These are phyloP conservation scores for Vaccinium vitisidaea DNA, from an alignment of 148 eudicot genomes.

Conservation along the genomic window DNA sequence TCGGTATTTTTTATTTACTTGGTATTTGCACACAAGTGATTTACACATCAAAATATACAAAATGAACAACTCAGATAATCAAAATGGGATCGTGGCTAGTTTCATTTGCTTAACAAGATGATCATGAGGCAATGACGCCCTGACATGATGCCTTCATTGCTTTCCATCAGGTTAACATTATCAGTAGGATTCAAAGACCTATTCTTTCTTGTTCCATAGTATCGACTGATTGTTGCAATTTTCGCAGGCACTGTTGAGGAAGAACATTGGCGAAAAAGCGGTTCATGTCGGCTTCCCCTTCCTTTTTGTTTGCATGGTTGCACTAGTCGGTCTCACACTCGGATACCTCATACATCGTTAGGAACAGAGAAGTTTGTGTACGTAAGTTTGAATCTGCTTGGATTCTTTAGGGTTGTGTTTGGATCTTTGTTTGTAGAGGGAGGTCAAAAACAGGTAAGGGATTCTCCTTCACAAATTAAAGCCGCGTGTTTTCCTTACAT, in stretches of 20 bases:
- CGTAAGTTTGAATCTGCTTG: background rate
- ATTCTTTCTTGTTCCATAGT: background rate
- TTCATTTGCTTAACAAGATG: too few relatives aligned
- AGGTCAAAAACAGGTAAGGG: background rate
- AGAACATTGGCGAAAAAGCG: slow-evolving; percentile 24
- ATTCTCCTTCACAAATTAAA: too few relatives aligned
- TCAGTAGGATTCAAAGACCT: background rate
- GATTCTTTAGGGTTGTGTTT: background rate
- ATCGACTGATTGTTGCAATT: background rate
- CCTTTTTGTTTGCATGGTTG: slow-evolving; percentile 56
- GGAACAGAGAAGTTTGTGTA: background rate
- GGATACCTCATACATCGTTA: slow-evolving; percentile 44
- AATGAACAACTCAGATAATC: too few relatives aligned
- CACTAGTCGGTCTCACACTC: slow-evolving; percentile 40
- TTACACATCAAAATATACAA: too few relatives aligned
- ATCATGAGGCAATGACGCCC: too few relatives aligned
- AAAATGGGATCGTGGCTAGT: too few relatives aligned
- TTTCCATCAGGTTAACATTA: background rate
- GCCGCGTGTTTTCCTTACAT: background rate
- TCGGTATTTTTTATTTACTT: too few relatives aligned
- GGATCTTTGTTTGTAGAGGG: background rate
- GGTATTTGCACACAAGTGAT: too few relatives aligned
- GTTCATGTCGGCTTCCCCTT: slow-evolving; percentile 57
- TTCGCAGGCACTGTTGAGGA: slow-evolving; percentile 46
- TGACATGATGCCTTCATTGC: too few relatives aligned